phyloP scores from a whole-genome alignment of 345 rosid genomes.

The Hevea brasiliensis region DNA sequence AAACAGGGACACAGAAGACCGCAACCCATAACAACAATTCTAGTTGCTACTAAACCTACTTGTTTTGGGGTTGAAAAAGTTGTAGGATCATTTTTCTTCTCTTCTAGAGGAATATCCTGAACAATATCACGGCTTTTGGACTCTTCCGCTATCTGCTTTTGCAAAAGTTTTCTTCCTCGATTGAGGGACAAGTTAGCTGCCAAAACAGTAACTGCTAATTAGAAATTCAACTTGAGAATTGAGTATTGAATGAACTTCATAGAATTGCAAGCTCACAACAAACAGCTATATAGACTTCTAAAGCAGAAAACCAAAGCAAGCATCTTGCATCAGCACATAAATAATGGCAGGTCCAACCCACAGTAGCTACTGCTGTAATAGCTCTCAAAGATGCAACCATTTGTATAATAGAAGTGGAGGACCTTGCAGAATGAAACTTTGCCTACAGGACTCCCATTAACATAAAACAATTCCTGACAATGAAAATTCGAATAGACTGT shows the following conservation, averaged over 20 bases:
- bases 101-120: slow-evolving; percentile 5
- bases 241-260: neutral
- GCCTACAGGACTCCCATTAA: slow-evolving; percentile 60
- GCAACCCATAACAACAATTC: slow-evolving; percentile 53
- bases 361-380: slow-evolving; percentile 39
- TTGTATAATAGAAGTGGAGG: slow-evolving; percentile 41
- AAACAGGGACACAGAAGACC: slow-evolving; percentile 59
- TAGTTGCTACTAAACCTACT: slow-evolving; percentile 52
- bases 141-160: slow-evolving; percentile 32
- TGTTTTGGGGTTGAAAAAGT: slow-evolving; percentile 25
- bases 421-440: slow-evolving; percentile 54
- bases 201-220: slow-evolving; percentile 24
- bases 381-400: slow-evolving; percentile 44
- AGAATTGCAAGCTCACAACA: neutral
- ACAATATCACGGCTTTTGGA: slow-evolving; percentile 7
- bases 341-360: slow-evolving; percentile 40
- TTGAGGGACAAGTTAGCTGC: slow-evolving; percentile 33
- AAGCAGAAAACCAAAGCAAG: slow-evolving; percentile 8
- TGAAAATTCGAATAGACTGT: slow-evolving; percentile 44
- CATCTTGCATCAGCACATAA: slow-evolving; percentile 35
- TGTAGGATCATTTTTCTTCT: slow-evolving; percentile 14
- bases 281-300: neutral
- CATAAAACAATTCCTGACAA: slow-evolving; percentile 43
- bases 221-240: neutral
- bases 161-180: slow-evolving; percentile 56